A percentile compares a stretch with the other conserved stretches of the same genome.
Conservation (phyloP, 148 eudicot species). For the Fallopia convolvulus region DNA sequence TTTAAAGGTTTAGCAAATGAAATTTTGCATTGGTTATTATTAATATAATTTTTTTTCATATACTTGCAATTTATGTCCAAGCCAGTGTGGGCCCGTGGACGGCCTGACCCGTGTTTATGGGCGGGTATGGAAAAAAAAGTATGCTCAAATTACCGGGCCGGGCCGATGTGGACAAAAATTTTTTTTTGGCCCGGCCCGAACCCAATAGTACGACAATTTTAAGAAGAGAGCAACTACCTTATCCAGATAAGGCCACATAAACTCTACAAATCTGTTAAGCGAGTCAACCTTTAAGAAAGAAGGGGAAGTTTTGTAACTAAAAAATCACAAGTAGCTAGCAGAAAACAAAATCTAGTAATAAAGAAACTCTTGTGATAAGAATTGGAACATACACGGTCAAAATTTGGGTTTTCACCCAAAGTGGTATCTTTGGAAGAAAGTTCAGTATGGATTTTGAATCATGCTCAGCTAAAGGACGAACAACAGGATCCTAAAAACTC, state of each 20-base stretch:
- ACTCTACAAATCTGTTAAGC: slow-evolving; percentile 74
- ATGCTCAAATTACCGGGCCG: too few relatives aligned
- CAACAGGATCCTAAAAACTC: slow-evolving; percentile 50
- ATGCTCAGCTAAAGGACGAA: slow-evolving; percentile 64
- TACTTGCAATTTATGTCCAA: too few relatives aligned
- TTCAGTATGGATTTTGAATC: slow-evolving; percentile 42
- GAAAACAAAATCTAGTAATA: neutral
- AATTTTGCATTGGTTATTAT: too few relatives aligned
- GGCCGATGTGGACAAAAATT: too few relatives aligned
- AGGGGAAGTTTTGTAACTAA: neutral
- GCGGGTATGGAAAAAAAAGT: too few relatives aligned
- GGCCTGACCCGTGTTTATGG: too few relatives aligned
- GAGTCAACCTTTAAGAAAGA: slow-evolving; percentile 63
- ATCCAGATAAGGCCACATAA: slow-evolving; percentile 94
- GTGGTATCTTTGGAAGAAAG: slow-evolving; percentile 77
- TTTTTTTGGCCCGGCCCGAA: too few relatives aligned
- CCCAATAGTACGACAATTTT: too few relatives aligned
- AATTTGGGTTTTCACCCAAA: slow-evolving; percentile 95
- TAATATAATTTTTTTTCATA: too few relatives aligned
- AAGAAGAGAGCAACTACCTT: too few relatives aligned
- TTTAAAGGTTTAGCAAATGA: too few relatives aligned
- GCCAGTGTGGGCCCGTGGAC: too few relatives aligned
- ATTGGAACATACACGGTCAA: slow-evolving; percentile 54
- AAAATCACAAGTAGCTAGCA: neutral
- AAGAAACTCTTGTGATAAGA: neutral